Evolutionary conservation across 78 protist genomes (phyloP).

Genomic region (Salpingoeca rosetta): DNA sequence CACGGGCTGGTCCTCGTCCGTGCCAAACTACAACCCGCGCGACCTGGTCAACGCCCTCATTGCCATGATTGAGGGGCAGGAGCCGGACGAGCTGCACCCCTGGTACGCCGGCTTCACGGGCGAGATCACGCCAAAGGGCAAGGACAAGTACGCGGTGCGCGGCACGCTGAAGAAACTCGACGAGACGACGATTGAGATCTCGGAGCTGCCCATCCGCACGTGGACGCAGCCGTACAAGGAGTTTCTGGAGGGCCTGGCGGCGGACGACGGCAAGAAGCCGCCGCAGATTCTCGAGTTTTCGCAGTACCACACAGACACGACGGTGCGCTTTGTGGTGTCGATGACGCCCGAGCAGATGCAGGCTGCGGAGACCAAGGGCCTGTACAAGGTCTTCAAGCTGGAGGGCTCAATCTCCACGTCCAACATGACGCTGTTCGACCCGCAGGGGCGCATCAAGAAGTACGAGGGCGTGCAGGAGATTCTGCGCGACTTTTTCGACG

Average conservation of each 20-base stretch:
- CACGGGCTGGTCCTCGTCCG: slow-evolving; percentile 75
- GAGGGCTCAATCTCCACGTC: slow-evolving; percentile 25
- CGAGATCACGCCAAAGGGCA: background rate
- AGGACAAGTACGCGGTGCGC: slow-evolving; percentile 2
- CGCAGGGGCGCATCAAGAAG: slow-evolving; percentile 57
- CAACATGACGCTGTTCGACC: slow-evolving; percentile 81
- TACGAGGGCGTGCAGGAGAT: slow-evolving; percentile 58
- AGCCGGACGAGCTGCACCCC: slow-evolving; percentile 56
- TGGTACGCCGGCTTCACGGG: slow-evolving; percentile 91
- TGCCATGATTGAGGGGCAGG: slow-evolving; percentile 38
- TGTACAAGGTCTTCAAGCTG: slow-evolving; percentile 59
- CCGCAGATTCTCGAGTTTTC: slow-evolving; percentile 43
- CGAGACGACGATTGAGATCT: slow-evolving; percentile 25
- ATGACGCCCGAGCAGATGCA: slow-evolving; percentile 18
- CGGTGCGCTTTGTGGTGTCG: slow-evolving; percentile 39
- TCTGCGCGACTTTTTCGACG: slow-evolving; percentile 61
- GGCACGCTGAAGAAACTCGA: slow-evolving; percentile 15
- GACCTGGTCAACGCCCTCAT: slow-evolving; percentile 68
- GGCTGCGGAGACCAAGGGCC: slow-evolving; percentile 21
- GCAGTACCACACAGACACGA: slow-evolving; percentile 81
- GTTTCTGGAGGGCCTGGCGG: slow-evolving; percentile 12
- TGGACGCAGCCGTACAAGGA: slow-evolving; percentile 79
- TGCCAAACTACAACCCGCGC: slow-evolving; percentile 84
- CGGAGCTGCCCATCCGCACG: slow-evolving; percentile 57
- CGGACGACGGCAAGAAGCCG: slow-evolving; percentile 23